These are phyloP conservation scores for Xylaria sp. DNA, from an alignment of 2,329 filamentous ascomycete species.

Conservation along the genomic window DNA sequence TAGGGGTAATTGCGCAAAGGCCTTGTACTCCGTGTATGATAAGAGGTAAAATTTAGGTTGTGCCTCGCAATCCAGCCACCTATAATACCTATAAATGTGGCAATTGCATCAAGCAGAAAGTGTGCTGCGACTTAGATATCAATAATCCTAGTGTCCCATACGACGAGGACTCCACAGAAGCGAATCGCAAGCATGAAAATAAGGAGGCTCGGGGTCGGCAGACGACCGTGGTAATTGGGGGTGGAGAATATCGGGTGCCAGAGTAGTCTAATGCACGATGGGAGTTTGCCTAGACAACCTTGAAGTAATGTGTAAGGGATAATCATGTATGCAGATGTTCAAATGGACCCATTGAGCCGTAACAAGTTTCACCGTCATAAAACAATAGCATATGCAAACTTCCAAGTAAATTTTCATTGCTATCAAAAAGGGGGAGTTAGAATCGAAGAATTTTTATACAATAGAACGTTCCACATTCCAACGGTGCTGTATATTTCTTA, in stretches of 20 bases:
- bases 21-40: neutral
- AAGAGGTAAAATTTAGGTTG: neutral
- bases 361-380: neutral
- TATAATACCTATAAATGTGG: slow-evolving; percentile 28
- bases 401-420: neutral
- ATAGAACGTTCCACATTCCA: slow-evolving; percentile 9
- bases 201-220: neutral
- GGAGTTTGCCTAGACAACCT: neutral
- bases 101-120: slow-evolving; percentile 15
- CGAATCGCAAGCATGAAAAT: neutral
- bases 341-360: neutral
- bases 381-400: neutral
- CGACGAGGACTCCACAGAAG: neutral
- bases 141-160: slow-evolving; percentile 13
- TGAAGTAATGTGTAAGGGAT: neutral
- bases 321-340: neutral
- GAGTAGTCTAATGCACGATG: neutral
- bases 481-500: neutral
- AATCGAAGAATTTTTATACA: slow-evolving; percentile 14
- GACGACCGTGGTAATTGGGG: neutral
- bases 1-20: accelerated
- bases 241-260: neutral
- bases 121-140: slow-evolving; percentile 17
- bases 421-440: slow-evolving; percentile 8
- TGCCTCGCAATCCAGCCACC: slow-evolving; percentile 20